Base-by-base conservation (phyloP, 2,329 filamentous ascomycete genomes). In the Colletotrichum cuscutae region DNA sequence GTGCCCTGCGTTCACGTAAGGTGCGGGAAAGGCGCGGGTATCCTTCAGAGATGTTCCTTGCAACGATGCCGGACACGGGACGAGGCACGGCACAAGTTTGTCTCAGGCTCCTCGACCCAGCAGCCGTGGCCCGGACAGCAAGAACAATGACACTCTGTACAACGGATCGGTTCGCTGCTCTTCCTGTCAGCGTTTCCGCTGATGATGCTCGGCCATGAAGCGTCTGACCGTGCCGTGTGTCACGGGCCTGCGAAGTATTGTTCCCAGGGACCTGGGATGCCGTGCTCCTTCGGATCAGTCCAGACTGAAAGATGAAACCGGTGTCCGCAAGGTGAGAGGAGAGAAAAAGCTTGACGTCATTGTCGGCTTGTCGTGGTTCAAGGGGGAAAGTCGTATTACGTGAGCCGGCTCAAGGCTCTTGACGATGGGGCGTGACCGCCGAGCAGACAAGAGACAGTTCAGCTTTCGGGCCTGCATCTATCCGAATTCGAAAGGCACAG, bases 141-240 rank as follows among this genome's bases (percentile, higher is more conserved):
- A 15, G 24, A 49, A 49, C 42, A 49, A 28, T 15, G 60, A 52
- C 59, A 63, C 42, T 22, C 49, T 37, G 59, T 37, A 61, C 59
- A 28, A 37, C 59, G 24, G 60, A 30, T n/a, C 46, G 26, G 57
- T 58, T 46, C 46, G 26, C 53, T 71, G 49, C 61, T 60, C 42
- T 53, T 72, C 65, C 65, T 72, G 68, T 72, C 59, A 68, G 59
- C 52, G 69, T 72, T 72, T 72, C 65, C 68, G 59, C 65, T 68
- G 58, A 68, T 57, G 30, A 49, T 57, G 42, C 46, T 35, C 68
- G 46, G 15, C 42, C 49, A 57, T 37, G 28, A 32, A 22, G 53
- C 68, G 61, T 52, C 63, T 49, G 68, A 66, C 62, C 63, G 56
- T 57, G 68, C 56, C 35, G 62, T 71, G 56, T 71, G 56, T 30